Evolutionary conservation across 2,329 filamentous ascomycete genomes (phyloP).

Genomic region (Talaromyces sp.): DNA sequence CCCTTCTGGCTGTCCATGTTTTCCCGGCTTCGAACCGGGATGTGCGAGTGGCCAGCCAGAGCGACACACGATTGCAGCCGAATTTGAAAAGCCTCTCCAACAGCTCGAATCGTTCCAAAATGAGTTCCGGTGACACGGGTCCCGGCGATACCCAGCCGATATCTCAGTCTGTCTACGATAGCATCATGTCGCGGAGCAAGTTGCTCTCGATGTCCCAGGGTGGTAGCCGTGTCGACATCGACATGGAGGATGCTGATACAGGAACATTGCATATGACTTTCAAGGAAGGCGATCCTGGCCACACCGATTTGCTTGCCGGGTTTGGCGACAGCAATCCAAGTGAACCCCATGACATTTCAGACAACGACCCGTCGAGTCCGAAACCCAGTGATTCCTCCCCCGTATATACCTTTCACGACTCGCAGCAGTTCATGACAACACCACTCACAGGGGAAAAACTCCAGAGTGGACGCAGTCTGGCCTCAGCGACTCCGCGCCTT

Average conservation of each 20-base stretch:
- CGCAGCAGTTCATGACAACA: constrained; percentile 39
- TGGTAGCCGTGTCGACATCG: neutral
- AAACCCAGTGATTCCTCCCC: constrained; percentile 32
- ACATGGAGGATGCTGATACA: constrained; percentile 15
- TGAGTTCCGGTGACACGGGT: constrained; percentile 28
- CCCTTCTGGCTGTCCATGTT: constrained; percentile 2
- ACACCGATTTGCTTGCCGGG: constrained; percentile 37
- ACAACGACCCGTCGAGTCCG: constrained; percentile 41
- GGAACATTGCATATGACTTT: constrained; percentile 29
- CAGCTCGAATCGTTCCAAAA: constrained; percentile 21
- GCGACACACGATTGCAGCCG: constrained; percentile 8
- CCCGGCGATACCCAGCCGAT: constrained; percentile 40
- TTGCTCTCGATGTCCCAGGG: constrained; percentile 20
- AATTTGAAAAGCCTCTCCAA: constrained; percentile 15
- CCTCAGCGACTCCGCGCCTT: constrained; percentile 31
- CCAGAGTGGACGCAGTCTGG: constrained; percentile 19
- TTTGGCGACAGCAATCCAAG: constrained; percentile 23
- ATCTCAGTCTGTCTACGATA: constrained; percentile 40
- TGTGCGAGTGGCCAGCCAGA: constrained; percentile 2
- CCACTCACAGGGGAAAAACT: constrained; percentile 34
- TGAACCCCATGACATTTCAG: constrained; percentile 21
- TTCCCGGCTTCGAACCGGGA: constrained; percentile 1
- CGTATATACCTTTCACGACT: constrained; percentile 38
- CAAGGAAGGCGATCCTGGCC: constrained; percentile 36
- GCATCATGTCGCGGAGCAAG: constrained; percentile 30